phyloP scores from a whole-genome alignment of 176 grass and related monocot species.

The Triticum turgidum region DNA sequence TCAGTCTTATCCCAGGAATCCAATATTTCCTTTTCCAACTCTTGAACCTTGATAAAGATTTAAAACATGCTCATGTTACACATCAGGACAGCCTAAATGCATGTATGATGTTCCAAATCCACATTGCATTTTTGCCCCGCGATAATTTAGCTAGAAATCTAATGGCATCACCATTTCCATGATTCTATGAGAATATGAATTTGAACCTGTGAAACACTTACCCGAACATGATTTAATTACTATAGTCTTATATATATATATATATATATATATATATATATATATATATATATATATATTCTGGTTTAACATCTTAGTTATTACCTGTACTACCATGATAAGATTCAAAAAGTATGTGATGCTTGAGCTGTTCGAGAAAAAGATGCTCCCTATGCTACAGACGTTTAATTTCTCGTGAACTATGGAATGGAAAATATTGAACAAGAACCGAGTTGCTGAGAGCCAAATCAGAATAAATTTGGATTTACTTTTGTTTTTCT shows the following conservation, averaged over 20 bases:
- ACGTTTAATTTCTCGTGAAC: constrained; percentile 1
- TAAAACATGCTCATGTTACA: constrained; percentile 40
- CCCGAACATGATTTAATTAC: not conserved
- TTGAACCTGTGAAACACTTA: constrained; percentile 11
- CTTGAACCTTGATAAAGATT: constrained; percentile 78
- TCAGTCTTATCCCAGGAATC: constrained; percentile 95
- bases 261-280: too few species aligned
- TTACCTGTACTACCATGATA: not conserved
- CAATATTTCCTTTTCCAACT: constrained; percentile 94
- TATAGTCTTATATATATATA: not conserved
- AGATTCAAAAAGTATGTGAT: not conserved
- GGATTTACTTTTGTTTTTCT: constrained; percentile 4
- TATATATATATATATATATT: not conserved
- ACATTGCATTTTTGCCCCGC: constrained; percentile 8
- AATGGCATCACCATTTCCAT: not conserved
- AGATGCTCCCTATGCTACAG: not conserved
- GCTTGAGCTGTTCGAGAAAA: not conserved
- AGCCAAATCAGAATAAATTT: not conserved
- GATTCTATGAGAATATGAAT: not conserved
- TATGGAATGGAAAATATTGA: constrained; percentile 2
- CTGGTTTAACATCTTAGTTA: not conserved
- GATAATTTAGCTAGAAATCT: constrained; percentile 13
- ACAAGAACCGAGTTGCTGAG: not conserved
- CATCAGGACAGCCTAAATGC: constrained; percentile 24
- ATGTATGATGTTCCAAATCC: constrained; percentile 2